Evolutionary conservation across 768 basidiomycete genomes (phyloP), one percentile per base, ranked within the genome.

Genomic region (Leccinellum luteum): DNA sequence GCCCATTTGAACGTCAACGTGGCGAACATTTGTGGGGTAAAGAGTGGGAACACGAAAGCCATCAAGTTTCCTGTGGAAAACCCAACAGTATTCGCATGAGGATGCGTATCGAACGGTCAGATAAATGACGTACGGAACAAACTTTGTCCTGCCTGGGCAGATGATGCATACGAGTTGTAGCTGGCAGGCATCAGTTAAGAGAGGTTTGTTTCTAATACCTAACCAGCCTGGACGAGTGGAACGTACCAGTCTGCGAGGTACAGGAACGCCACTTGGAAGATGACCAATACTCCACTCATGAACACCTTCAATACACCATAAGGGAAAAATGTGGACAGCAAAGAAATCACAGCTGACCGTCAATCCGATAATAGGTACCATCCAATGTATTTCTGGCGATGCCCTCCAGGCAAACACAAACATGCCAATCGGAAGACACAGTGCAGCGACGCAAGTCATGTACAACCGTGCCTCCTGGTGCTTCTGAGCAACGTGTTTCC

Each of bases 361-460:
- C 32, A 69, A 14, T 54, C 65, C 67, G 15, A 63, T 41, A 13
- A 60, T 21, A 2, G 69, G 64, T 3, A 15, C 82, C 12, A 86
- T 81, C 88, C 89, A 90, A 52, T 78, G 82, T 13, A 89, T 75
- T 3, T 59, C 63, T 0, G 79, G 63, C 55, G 78, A 83, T 15
- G 83, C 80, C 21, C 85, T 83, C 83, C 86, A 89, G 0, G 85
- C 87, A 62, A 85, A 90, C 14, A 89, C 81, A 68, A 89, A 83
- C 79, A 87, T 84, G 28, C 79, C 79, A 1, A 75, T 59, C 0
- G 86, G 85, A 55, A 85, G 73, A 6, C 82, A 66, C 23, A 87
- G 48, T 0, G 77, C 84, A 1, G 82, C 84, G 23, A 75, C 65
- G 66, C 85, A 84, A 23, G 83, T 78, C 17, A 74, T 65, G 56